These are phyloP conservation scores for Eucalyptus cladocalyx DNA, from an alignment of 345 rosid genomes.

Conservation along the genomic window DNA sequence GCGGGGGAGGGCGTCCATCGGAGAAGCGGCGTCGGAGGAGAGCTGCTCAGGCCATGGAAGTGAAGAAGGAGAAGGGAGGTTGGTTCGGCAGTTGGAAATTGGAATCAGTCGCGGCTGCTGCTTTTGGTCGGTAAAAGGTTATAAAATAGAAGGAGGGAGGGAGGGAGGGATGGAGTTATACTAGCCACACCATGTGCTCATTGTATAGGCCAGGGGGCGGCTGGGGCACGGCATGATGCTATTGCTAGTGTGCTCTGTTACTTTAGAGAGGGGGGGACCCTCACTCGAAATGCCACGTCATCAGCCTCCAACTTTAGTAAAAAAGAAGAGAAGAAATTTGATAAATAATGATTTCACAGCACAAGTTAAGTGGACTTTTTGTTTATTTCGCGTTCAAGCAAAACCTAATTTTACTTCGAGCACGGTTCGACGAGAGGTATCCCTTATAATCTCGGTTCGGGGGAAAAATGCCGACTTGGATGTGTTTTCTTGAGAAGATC, in stretches of 20 bases:
- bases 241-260: too few relatives aligned
- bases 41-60: not conserved
- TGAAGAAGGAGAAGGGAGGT: not conserved
- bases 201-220: not conserved
- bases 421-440: fast-evolving
- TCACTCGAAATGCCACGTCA: not conserved
- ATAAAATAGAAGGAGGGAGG: too few relatives aligned
- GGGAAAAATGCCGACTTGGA: too few relatives aligned
- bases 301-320: not conserved
- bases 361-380: too few relatives aligned
- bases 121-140: not conserved
- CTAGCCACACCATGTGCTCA: slow-evolving; percentile 10
- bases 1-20: not conserved
- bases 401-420: too few relatives aligned
- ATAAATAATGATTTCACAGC: too few relatives aligned
- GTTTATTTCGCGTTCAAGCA: too few relatives aligned
- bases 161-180: not conserved
- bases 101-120: not conserved
- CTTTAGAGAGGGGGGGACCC: not conserved
- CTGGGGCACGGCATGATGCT: too few relatives aligned
- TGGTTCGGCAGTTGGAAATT: not conserved
- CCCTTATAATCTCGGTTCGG: fast-evolving
- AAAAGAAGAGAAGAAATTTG: too few relatives aligned
- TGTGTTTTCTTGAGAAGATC: not conserved
- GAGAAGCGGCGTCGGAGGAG: not conserved